Percentiles rank a stretch among this genome's conserved stretches.
Evolutionary conservation across 1,284 basidiomycete species (phyloP).

Genomic region (Stygiomarasmius scandens): DNA sequence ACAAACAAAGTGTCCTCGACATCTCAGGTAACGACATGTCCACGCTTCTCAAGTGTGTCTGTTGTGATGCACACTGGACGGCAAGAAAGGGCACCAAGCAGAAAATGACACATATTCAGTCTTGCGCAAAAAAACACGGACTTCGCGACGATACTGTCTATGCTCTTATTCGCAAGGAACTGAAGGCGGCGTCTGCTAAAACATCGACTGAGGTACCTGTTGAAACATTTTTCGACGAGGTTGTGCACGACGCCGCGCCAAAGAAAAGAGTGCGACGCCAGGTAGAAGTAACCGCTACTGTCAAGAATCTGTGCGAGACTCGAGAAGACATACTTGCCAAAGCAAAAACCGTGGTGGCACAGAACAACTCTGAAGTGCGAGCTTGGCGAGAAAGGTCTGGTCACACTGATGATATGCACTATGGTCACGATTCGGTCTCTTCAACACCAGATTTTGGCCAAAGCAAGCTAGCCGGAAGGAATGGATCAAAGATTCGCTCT

Average conservation of each 20-base stretch:
- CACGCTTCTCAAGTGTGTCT: conserved; percentile 59
- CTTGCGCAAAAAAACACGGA: conserved; percentile 64
- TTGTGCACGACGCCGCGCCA: conserved; percentile 46
- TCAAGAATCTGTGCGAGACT: conserved; percentile 50
- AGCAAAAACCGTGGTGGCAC: conserved; percentile 51
- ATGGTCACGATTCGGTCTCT: background rate
- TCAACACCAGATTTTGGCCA: conserved; percentile 12
- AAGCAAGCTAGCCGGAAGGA: conserved; percentile 7
- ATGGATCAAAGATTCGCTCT: conserved; percentile 2
- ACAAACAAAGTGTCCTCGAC: conserved; percentile 26
- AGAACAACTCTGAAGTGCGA: background rate
- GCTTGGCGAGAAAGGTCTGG: conserved; percentile 1
- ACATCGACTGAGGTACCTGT: conserved; percentile 11
- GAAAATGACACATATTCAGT: conserved; percentile 66
- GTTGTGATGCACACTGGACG: conserved; percentile 71
- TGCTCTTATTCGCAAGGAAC: conserved; percentile 52
- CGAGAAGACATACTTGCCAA: conserved; percentile 55
- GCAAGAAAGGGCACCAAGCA: conserved; percentile 59
- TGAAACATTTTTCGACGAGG: conserved; percentile 56
- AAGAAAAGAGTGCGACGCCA: conserved; percentile 48
- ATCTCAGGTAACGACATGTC: conserved; percentile 49
- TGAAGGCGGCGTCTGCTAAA: conserved; percentile 29
- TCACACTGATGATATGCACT: background rate
- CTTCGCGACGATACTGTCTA: conserved; percentile 58
- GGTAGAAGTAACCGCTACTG: conserved; percentile 41